These are phyloP conservation scores for Penstemon barbatus DNA, from an alignment of 257 asterid genomes.

Conservation along the genomic window DNA sequence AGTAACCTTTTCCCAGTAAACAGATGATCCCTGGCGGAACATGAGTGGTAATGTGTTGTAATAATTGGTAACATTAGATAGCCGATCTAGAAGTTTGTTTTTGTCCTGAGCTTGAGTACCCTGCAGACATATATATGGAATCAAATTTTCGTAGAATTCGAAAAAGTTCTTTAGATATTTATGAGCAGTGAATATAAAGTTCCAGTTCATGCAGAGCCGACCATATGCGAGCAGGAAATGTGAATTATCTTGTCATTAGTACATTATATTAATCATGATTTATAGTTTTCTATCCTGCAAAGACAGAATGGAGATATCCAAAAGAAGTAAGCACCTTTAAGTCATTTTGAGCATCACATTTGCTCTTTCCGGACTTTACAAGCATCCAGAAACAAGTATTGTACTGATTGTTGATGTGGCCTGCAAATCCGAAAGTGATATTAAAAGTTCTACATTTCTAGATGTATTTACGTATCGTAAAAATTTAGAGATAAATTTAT, in stretches of 20 bases:
- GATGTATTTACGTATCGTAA: not conserved
- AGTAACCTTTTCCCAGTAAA: conserved; percentile 67
- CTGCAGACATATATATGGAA: conserved; percentile 32
- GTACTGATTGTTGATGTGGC: conserved; percentile 92
- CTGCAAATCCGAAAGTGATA: conserved; percentile 40
- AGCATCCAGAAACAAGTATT: conserved; percentile 97
- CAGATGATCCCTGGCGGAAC: conserved; percentile 79
- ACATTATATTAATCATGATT: not conserved
- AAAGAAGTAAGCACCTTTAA: conserved; percentile 53
- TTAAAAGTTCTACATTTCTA: conserved; percentile 4
- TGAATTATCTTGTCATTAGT: not conserved
- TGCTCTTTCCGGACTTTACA: conserved; percentile 82
- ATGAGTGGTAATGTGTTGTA: conserved; percentile 58
- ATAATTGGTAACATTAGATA: conserved; percentile 49
- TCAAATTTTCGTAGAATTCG: not conserved
- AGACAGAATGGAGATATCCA: not conserved
- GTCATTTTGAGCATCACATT: conserved; percentile 61
- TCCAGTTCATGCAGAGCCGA: no score
- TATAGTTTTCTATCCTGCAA: not conserved
- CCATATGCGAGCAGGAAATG: no score
- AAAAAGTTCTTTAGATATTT: not conserved
- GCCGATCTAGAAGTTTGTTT: conserved; percentile 54
- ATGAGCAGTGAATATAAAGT: no score
- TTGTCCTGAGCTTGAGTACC: conserved; percentile 87
- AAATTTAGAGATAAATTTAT: not conserved